Percentiles rank a stretch among this genome's conserved stretches.
Conservation (phyloP, 1,284 basidiomycete genomes). For the Coniferiporia weirii region DNA sequence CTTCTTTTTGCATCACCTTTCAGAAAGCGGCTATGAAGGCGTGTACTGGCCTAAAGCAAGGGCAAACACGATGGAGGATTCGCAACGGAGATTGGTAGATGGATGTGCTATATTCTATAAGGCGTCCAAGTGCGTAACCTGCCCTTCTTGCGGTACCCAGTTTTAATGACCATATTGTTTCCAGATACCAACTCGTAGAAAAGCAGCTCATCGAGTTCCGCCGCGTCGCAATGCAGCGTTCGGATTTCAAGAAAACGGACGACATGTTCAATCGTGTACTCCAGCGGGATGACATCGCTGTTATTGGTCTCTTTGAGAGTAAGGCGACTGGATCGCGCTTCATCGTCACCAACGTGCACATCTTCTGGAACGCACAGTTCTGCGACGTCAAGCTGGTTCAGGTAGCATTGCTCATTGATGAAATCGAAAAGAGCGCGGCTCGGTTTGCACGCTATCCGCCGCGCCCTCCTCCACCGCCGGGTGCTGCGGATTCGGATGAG, state of each 20-base stretch:
- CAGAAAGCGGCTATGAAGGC: conserved; percentile 83
- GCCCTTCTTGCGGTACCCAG: not conserved
- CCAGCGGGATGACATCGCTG: conserved; percentile 92
- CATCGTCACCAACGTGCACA: conserved; percentile 88
- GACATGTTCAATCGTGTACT: conserved; percentile 99
- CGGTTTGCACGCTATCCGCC: conserved; percentile 85
- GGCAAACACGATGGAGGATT: conserved; percentile 89
- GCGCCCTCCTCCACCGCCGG: conserved; percentile 37
- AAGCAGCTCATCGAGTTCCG: conserved; percentile 95
- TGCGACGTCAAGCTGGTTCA: conserved; percentile 98
- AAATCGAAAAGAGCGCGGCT: conserved; percentile 84
- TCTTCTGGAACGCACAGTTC: conserved; percentile 92
- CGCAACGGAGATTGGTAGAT: conserved; percentile 86
- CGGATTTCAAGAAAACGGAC: conserved; percentile 97
- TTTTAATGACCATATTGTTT: conserved; percentile 16
- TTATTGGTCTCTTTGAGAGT: conserved; percentile 86
- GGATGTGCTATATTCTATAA: conserved; percentile 98
- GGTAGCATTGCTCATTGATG: conserved; percentile 87
- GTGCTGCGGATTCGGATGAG: not conserved
- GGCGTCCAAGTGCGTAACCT: conserved; percentile 65
- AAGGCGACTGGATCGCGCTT: conserved; percentile 81
- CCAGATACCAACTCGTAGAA: conserved; percentile 89
- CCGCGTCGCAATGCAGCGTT: conserved; percentile 86
- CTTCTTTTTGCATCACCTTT: conserved; percentile 80
- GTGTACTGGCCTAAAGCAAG: conserved; percentile 93